Conservation (phyloP, 148 eudicot species). For the Heliamphora exappendiculata region DNA sequence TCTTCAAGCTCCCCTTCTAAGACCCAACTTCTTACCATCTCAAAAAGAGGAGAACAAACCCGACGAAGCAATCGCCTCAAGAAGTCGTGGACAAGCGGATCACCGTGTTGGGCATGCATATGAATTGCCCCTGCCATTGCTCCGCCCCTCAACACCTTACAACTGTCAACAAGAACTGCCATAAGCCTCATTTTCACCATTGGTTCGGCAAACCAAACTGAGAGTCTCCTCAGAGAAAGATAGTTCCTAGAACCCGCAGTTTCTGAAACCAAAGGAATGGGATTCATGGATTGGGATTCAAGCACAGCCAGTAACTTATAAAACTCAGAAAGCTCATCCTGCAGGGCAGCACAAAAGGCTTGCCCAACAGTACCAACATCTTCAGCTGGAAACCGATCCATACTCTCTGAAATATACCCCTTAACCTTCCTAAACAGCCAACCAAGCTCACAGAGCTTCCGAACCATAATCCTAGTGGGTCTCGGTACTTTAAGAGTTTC, state of each 20-base stretch:
- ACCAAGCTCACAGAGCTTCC: constrained; percentile 81
- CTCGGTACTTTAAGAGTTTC: constrained; percentile 57
- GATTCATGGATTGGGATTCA: constrained; percentile 83
- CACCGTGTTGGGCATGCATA: constrained; percentile 97
- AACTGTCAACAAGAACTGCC: constrained; percentile 90
- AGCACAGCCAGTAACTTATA: constrained; percentile 91
- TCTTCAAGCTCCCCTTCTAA: constrained; percentile 98
- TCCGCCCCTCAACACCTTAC: constrained; percentile 87
- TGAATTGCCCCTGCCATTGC: constrained; percentile 98
- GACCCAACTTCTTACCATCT: constrained; percentile 99
- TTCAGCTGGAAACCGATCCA: constrained; percentile 58
- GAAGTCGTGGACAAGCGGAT: constrained; percentile 83
- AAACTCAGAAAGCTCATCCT: constrained; percentile 89
- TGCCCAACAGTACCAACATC: constrained; percentile 96
- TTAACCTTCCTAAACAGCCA: constrained; percentile 87
- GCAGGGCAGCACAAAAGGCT: constrained; percentile 91
- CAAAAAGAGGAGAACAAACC: constrained; percentile 93
- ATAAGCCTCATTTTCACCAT: constrained; percentile 91
- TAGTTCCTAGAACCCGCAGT: constrained; percentile 57
- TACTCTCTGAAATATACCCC: constrained; percentile 63
- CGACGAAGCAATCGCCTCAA: constrained; percentile 78
- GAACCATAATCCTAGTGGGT: constrained; percentile 53
- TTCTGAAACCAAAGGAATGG: constrained; percentile 76
- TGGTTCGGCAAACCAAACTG: constrained; percentile 94
- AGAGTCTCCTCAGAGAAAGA: constrained; percentile 73